A percentile compares a stretch with the other conserved stretches of the same genome.
These are phyloP conservation scores for Eucalyptus curtisii DNA, from an alignment of 345 rosid species.

Conservation along the genomic window DNA sequence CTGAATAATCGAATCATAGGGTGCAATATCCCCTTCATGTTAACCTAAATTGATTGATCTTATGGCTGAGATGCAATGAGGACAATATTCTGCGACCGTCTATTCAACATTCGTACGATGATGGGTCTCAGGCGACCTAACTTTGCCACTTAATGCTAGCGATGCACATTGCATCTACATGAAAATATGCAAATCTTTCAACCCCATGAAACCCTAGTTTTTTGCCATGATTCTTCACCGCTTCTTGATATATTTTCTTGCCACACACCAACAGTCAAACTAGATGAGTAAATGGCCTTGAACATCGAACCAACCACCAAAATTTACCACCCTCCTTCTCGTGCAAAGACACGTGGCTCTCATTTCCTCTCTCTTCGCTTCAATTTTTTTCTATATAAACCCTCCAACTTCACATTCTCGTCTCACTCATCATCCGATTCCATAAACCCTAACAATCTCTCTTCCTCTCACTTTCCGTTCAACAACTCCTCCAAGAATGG, in stretches of 20 bases:
- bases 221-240: background rate
- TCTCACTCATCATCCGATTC: background rate
- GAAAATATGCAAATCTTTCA: background rate
- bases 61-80: background rate
- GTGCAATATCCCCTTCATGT: background rate
- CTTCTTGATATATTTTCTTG: background rate
- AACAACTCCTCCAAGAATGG: background rate
- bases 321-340: background rate
- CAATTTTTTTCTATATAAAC: background rate
- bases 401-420: background rate
- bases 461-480: background rate
- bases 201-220: background rate
- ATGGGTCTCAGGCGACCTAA: background rate
- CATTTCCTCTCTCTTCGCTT: background rate
- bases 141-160: background rate
- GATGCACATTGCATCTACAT: background rate
- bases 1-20: background rate
- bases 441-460: background rate
- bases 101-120: background rate
- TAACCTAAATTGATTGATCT: background rate
- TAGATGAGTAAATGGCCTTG: background rate
- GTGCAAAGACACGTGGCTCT: background rate
- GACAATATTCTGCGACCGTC: background rate
- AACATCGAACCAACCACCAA: background rate
- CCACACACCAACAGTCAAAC: background rate